A percentile compares a stretch with the other conserved stretches of the same genome.
These are phyloP conservation scores for carrot (Daucus carota) DNA, from an alignment of 129 eudicot species.

Conservation along the genomic window DNA sequence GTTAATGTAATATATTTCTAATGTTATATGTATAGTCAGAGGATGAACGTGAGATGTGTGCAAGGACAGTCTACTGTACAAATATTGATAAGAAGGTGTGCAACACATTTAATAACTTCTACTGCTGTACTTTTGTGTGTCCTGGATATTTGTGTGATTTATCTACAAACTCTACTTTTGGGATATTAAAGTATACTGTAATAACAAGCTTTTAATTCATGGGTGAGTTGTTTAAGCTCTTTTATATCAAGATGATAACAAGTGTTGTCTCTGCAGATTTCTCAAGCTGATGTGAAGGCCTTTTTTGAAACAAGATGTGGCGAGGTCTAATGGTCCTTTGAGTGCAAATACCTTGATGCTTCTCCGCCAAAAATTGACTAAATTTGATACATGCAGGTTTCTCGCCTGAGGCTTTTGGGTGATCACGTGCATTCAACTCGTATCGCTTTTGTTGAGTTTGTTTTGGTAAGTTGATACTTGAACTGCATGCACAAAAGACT, in stretches of 20 bases:
- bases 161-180: not conserved
- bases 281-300: slow-evolving; percentile 74
- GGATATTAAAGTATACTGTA: not conserved
- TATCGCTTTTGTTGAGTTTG: slow-evolving; percentile 92
- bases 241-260: not conserved
- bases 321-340: slow-evolving; percentile 42
- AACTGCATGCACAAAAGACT: not conserved
- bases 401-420: slow-evolving; percentile 91
- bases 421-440: slow-evolving; percentile 86
- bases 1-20: slow-evolving; percentile 2
- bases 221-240: not conserved
- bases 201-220: not conserved
- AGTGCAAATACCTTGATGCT: slow-evolving; percentile 17
- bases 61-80: slow-evolving; percentile 96
- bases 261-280: slow-evolving; percentile 43
- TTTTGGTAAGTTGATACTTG: slow-evolving; percentile 45
- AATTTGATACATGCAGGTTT: slow-evolving; percentile 50
- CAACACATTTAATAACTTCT: not conserved
- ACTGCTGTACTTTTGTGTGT: not conserved
- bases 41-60: slow-evolving; percentile 88
- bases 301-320: slow-evolving; percentile 89
- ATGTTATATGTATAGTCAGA: slow-evolving; percentile 47
- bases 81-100: slow-evolving; percentile 91
- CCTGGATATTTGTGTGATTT: not conserved
- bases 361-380: slow-evolving; percentile 8